Evolutionary conservation across 768 basidiomycete species (phyloP), one percentile per base, ranked within the genome.

Genomic region (Rubroboletus pulcherrimus): DNA sequence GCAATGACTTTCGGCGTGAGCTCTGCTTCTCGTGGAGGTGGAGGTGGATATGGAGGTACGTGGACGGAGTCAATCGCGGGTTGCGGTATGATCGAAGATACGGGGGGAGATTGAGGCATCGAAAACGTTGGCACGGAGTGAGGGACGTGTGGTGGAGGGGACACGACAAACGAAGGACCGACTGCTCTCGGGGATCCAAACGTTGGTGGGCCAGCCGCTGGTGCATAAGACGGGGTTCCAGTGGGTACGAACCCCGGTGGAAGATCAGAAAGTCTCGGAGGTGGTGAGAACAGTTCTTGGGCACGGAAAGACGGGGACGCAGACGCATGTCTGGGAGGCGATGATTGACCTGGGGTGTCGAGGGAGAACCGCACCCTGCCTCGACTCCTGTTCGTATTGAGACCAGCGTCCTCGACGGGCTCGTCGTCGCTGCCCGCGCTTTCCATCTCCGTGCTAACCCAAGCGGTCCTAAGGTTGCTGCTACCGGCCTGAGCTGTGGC

Each of bases 1-100:
- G 85, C 77, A 26, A 97, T 80, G 51, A 85, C 66, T 50, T 75
- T 75, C 5, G 89, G 84, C 1, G 88, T 83, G 44, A 93, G 71
- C 33, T 85, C 84, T 21, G 55, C 51, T 17, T 66, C 49, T 21
- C 60, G 53, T 49, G 59, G 51, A 12, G 65, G 59, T 42, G 65
- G 63, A 9, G 60, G 56, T 17, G 65, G 65, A 35, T 62, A 67
- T 51, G 65, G 30, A 38, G 61, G 64, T 8, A 48, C 40, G 5
- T 55, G 59, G 21, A 57, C 45, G 33, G 37, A 4, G 9, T 66
- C 65, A 1, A 49, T 37, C 49, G 21, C 3, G 17, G 48, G 33
- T 4, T 34, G 43, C 0, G 30, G 14, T 44, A 34, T 5, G 46
- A 51, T 19, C 11, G 34, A 38, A 15, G 59, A 53, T n/a, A 42